Conservation (phyloP, 129 eudicot genomes). For the Daucus carota region DNA sequence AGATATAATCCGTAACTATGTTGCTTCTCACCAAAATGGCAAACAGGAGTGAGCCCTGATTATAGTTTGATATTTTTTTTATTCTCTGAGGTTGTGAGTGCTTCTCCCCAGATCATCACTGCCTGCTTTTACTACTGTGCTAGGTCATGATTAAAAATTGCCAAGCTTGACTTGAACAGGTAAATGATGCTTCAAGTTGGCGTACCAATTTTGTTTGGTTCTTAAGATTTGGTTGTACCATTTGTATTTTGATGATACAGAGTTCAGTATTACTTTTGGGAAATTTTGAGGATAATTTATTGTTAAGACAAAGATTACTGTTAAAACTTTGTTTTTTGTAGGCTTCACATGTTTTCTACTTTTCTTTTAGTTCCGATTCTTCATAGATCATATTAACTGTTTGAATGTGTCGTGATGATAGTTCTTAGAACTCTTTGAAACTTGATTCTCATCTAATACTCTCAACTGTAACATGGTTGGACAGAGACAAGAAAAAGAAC, state of each 20-base stretch:
- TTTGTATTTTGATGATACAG: background rate
- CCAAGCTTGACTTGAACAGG: background rate
- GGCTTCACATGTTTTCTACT: background rate
- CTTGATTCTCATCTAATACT: background rate
- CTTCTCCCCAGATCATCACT: background rate
- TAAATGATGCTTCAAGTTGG: background rate
- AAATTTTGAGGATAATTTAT: background rate
- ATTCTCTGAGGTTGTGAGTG: background rate
- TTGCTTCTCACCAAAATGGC: constrained; percentile 77
- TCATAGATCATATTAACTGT: background rate
- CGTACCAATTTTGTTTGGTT: background rate
- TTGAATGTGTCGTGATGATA: background rate
- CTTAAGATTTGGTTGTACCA: background rate
- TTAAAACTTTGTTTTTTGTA: background rate
- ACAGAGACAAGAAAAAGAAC: no score
- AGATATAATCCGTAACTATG: constrained; percentile 74
- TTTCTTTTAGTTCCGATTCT: background rate
- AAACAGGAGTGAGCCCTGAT: constrained; percentile 23
- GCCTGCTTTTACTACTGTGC: background rate
- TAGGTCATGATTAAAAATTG: background rate
- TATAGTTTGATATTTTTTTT: background rate
- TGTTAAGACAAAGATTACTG: background rate
- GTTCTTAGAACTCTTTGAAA: background rate
- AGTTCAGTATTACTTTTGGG: background rate
- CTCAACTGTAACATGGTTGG: no score